Percentiles rank a stretch among this genome's conserved stretches.
Conservation (phyloP, 768 basidiomycete species). For the Stropharia rugosoannulata region DNA sequence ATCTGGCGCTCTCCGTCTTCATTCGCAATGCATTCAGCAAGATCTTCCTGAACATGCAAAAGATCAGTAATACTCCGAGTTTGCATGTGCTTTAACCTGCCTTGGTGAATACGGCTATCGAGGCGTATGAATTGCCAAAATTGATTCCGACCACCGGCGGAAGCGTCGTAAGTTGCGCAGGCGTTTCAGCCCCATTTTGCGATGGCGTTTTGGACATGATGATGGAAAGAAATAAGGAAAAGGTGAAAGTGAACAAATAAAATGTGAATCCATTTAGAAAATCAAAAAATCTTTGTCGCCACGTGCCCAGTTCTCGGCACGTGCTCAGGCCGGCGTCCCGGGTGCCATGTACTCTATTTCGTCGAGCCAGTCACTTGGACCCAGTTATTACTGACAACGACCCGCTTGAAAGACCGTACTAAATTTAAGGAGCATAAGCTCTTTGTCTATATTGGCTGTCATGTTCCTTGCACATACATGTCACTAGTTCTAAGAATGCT, state of each 20-base stretch:
- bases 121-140: slow-evolving; percentile 93
- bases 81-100: slow-evolving; percentile 37
- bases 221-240: not conserved
- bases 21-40: slow-evolving; percentile 95
- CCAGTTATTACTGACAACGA: too few species aligned
- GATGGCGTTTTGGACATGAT: slow-evolving; percentile 26
- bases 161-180: slow-evolving; percentile 31
- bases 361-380: too few species aligned
- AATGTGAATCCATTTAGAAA: not conserved
- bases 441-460: too few species aligned
- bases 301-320: not conserved
- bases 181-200: slow-evolving; percentile 54
- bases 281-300: not conserved
- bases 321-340: not conserved
- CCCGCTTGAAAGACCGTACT: too few species aligned
- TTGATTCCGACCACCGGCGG: slow-evolving; percentile 89
- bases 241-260: not conserved
- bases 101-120: slow-evolving; percentile 94
- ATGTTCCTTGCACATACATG: too few species aligned
- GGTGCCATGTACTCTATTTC: too few species aligned
- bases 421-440: too few species aligned
- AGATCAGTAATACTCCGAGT: not conserved
- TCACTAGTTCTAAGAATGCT: too few species aligned
- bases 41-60: slow-evolving; percentile 62
- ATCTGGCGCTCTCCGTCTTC: slow-evolving; percentile 99